phyloP scores from a whole-genome alignment of 2,329 filamentous ascomycete species.

The Curvularia spicifera region DNA sequence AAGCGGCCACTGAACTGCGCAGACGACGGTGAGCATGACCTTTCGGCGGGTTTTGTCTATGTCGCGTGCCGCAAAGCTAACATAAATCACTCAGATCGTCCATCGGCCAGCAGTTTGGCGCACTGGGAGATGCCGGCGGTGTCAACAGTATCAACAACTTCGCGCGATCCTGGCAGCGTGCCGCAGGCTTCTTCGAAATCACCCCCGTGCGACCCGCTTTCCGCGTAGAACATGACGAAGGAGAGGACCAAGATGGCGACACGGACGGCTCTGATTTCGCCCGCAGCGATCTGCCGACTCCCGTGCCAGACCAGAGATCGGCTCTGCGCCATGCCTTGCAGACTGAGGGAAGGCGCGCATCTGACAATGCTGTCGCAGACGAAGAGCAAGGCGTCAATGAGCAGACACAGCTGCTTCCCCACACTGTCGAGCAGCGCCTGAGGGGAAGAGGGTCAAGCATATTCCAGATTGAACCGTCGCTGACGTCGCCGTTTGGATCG shows the following conservation, averaged over 20 bases:
- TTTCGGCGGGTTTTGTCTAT: neutral
- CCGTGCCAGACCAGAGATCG: conserved; percentile 50
- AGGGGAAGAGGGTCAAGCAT: conserved; percentile 52
- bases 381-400: conserved; percentile 44
- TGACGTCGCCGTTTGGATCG: conserved; percentile 72
- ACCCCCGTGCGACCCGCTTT: conserved; percentile 80
- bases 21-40: conserved; percentile 43
- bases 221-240: conserved; percentile 54
- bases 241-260: conserved; percentile 36
- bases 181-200: conserved; percentile 86
- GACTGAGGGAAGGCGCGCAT: conserved; percentile 44
- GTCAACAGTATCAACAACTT: conserved; percentile 96
- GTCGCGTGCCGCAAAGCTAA: conserved; percentile 10
- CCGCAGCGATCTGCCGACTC: conserved; percentile 36
- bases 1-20: conserved; percentile 40
- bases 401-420: conserved; percentile 39
- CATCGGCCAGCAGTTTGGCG: conserved; percentile 58
- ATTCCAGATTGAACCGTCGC: conserved; percentile 58
- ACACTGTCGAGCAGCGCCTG: conserved; percentile 37
- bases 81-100: conserved; percentile 49
- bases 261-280: conserved; percentile 43
- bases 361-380: conserved; percentile 48
- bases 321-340: conserved; percentile 52
- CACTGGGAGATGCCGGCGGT: conserved; percentile 75
- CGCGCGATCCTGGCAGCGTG: conserved; percentile 88